phyloP scores from a whole-genome alignment of 352 stramenopile genomes.

The Globisporangium camurandrum region DNA sequence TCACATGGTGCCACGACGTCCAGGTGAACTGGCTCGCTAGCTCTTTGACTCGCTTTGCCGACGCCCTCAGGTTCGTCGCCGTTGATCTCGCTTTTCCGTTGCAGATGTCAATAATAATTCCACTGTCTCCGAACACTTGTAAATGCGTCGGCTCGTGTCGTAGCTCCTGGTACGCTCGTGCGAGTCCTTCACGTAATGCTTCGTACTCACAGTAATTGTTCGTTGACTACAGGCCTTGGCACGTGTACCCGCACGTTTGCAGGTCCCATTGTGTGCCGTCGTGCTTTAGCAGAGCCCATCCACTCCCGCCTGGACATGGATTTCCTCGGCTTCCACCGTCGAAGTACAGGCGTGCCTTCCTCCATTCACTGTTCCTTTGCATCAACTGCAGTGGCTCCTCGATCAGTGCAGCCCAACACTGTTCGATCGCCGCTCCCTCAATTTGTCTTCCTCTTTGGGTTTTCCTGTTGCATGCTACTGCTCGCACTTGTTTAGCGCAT shows the following conservation, averaged over 20 bases:
- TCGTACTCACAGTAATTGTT: background rate
- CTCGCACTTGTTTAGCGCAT: too few relatives aligned
- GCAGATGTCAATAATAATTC: background rate
- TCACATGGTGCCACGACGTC: background rate
- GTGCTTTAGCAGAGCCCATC: background rate
- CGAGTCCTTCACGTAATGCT: background rate
- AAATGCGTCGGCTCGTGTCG: too few relatives aligned
- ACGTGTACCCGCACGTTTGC: background rate
- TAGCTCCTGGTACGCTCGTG: too few relatives aligned
- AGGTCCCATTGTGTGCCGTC: background rate
- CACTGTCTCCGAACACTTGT: background rate
- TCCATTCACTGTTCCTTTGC: background rate
- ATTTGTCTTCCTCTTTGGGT: too few relatives aligned
- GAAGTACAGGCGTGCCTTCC: background rate
- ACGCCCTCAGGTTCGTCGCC: background rate
- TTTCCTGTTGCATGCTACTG: too few relatives aligned
- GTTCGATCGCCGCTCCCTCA: too few relatives aligned
- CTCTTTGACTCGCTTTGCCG: background rate
- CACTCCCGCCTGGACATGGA: background rate
- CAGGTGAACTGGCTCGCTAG: background rate
- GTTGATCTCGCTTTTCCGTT: background rate
- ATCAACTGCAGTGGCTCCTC: too few relatives aligned
- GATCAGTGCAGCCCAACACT: too few relatives aligned
- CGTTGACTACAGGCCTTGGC: background rate
- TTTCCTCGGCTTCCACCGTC: background rate